phyloP scores from a whole-genome alignment of 345 rosid species.

The Linum trigynum region DNA sequence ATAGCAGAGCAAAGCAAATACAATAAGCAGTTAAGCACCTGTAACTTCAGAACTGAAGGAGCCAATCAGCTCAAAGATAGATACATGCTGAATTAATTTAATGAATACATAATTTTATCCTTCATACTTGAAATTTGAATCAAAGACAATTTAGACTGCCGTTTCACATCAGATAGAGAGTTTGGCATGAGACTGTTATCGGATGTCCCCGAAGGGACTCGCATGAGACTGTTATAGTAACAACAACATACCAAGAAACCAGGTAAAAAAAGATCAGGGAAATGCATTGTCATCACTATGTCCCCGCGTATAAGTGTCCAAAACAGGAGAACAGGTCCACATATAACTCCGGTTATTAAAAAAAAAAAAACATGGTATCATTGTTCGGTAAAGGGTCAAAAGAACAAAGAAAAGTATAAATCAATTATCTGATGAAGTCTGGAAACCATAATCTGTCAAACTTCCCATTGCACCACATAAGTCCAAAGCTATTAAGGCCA shows the following conservation, averaged over 20 bases:
- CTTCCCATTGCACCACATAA: conserved; percentile 98
- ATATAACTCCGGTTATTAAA: conserved; percentile 47
- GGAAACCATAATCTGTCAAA: neutral
- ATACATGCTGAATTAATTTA: too few relatives aligned
- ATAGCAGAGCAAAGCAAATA: too few relatives aligned
- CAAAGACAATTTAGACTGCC: too few relatives aligned
- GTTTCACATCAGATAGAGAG: too few relatives aligned
- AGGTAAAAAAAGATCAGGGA: conserved; percentile 55
- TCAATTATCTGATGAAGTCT: neutral
- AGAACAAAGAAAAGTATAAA: neutral
- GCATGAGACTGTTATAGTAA: neutral
- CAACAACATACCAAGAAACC: conserved; percentile 69
- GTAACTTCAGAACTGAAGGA: too few relatives aligned
- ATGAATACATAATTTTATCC: too few relatives aligned
- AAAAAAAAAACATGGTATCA: conserved; percentile 17
- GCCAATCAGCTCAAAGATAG: too few relatives aligned
- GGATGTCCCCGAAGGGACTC: too few relatives aligned
- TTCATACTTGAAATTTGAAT: too few relatives aligned
- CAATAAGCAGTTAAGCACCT: too few relatives aligned
- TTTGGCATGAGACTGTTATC: too few relatives aligned
- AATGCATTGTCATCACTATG: conserved; percentile 47
- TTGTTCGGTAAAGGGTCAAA: conserved; percentile 2
- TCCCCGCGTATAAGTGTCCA: conserved; percentile 84
- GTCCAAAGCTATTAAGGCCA: conserved; percentile 96
- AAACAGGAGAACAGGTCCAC: conserved; percentile 73